These are phyloP conservation scores for Aegilops umbellulata DNA, from an alignment of 176 grass and related monocot species.

Conservation along the genomic window DNA sequence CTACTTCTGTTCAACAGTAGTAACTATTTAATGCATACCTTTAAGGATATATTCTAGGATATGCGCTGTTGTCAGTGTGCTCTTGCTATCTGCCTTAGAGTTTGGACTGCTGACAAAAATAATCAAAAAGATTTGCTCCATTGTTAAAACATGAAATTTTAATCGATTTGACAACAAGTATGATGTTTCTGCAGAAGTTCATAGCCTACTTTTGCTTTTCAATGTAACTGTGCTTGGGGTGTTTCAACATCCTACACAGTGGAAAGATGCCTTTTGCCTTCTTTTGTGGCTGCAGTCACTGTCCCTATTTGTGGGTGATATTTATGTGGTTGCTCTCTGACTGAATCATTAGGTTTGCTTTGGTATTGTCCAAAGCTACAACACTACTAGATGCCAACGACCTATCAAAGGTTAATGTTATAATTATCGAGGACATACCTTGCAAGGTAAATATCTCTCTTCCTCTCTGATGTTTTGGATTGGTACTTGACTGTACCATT, in stretches of 20 bases:
- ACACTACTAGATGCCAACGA: conserved; percentile 39
- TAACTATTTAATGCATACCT: neutral
- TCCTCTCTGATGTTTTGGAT: neutral
- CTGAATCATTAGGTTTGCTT: conserved; percentile 56
- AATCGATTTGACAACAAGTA: neutral
- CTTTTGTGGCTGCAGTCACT: neutral
- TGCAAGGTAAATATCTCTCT: conserved; percentile 44
- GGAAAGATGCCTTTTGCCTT: neutral
- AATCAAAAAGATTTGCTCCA: neutral
- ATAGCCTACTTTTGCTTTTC: neutral
- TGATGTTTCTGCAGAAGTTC: neutral
- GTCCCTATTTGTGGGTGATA: neutral
- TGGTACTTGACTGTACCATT: neutral
- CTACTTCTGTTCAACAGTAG: neutral
- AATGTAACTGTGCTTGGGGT: neutral
- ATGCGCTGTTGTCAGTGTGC: neutral
- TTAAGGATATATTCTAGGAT: neutral
- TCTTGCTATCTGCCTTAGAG: neutral
- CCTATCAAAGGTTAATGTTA: conserved; percentile 31
- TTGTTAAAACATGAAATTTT: neutral
- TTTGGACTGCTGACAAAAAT: neutral
- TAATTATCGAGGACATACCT: conserved; percentile 34
- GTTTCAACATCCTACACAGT: neutral
- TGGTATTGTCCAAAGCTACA: conserved; percentile 68
- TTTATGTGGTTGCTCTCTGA: neutral